These are phyloP conservation scores for Colletotrichum musicola DNA, from an alignment of 2,329 filamentous ascomycete genomes.

Conservation along the genomic window DNA sequence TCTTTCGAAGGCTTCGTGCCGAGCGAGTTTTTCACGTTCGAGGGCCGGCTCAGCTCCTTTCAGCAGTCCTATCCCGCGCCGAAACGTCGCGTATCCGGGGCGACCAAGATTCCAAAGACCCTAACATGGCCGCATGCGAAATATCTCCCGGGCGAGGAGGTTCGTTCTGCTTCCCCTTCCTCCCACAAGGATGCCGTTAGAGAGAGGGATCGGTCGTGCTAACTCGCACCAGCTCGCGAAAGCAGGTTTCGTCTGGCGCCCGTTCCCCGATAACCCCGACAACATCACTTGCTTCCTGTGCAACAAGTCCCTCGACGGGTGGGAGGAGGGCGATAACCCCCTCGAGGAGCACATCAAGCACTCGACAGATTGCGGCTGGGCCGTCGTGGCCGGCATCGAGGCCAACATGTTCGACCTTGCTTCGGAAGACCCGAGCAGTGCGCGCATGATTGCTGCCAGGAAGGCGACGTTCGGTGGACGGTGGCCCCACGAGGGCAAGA, in stretches of 20 bases:
- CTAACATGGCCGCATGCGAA: conserved; percentile 82
- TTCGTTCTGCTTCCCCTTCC: conserved; percentile 43
- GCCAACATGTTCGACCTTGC: conserved; percentile 72
- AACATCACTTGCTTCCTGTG: conserved; percentile 94
- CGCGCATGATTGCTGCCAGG: conserved; percentile 80
- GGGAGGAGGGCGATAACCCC: conserved; percentile 89
- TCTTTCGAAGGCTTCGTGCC: conserved; percentile 40
- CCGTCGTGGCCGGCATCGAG: conserved; percentile 75
- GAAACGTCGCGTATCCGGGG: conserved; percentile 78
- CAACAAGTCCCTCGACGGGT: conserved; percentile 85
- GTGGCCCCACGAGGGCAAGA: conserved; percentile 92
- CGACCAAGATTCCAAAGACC: conserved; percentile 68
- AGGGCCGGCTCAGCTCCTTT: conserved; percentile 86
- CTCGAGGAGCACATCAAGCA: conserved; percentile 88
- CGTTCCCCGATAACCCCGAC: conserved; percentile 80
- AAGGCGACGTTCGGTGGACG: conserved; percentile 83
- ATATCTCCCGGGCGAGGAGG: conserved; percentile 73
- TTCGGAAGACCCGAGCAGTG: conserved; percentile 79
- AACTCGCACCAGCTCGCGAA: conserved; percentile 76
- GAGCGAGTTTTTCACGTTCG: conserved; percentile 71
- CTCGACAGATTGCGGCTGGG: conserved; percentile 87
- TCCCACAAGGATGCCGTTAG: conserved; percentile 13
- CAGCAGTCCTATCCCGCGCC: conserved; percentile 70
- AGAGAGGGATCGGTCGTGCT: conserved; percentile 27
- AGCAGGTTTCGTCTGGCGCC: conserved; percentile 92